A percentile compares a stretch with the other conserved stretches of the same genome.
These are phyloP conservation scores for Apiotrichum domesticum DNA, from an alignment of 1,284 basidiomycete genomes.

Conservation along the genomic window DNA sequence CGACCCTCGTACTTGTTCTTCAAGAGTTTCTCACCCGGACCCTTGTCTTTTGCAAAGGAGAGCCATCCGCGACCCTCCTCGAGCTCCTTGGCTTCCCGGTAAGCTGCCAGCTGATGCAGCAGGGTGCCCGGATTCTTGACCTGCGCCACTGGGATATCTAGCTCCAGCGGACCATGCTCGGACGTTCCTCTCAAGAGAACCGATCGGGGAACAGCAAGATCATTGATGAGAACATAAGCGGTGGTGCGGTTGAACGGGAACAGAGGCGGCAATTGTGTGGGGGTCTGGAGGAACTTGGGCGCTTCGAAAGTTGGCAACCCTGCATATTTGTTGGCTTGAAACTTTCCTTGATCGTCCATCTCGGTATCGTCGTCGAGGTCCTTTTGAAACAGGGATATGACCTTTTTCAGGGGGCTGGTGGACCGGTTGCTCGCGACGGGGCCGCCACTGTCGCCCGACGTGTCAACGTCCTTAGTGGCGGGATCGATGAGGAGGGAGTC, in stretches of 20 bases:
- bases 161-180: slow-evolving; percentile 42
- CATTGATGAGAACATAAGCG: slow-evolving; percentile 52
- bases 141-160: slow-evolving; percentile 46
- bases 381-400: slow-evolving; percentile 28
- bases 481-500: background rate
- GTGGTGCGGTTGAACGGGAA: slow-evolving; percentile 24
- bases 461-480: background rate
- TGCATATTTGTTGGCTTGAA: background rate
- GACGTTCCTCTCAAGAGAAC: slow-evolving; percentile 44
- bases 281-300: slow-evolving; percentile 46
- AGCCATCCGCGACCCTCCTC: slow-evolving; percentile 17
- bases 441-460: no score
- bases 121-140: slow-evolving; percentile 1
- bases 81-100: slow-evolving; percentile 51
- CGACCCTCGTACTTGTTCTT: background rate
- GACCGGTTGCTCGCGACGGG: no score
- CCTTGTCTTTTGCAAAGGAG: background rate
- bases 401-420: slow-evolving; percentile 20
- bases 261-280: slow-evolving; percentile 7
- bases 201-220: slow-evolving; percentile 6
- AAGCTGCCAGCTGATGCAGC: slow-evolving; percentile 56
- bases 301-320: slow-evolving; percentile 47
- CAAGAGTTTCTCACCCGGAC: background rate
- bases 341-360: background rate
- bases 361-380: slow-evolving; percentile 3